phyloP scores from a whole-genome alignment of 225 moss, liverwort and hornwort species.

The Pleurozium schreberi region DNA sequence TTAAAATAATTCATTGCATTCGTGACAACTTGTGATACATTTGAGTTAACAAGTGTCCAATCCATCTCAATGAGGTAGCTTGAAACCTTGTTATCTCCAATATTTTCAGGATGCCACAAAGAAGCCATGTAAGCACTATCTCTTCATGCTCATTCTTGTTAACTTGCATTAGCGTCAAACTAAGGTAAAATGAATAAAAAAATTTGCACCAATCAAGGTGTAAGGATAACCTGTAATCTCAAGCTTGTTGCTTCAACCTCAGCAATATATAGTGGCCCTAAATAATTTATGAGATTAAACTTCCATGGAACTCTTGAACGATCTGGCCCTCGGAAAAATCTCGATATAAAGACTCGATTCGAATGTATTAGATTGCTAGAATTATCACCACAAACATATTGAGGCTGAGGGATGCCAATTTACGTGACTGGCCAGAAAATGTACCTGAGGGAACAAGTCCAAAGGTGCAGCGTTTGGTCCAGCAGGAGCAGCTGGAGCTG shows the following conservation, averaged over 20 bases:
- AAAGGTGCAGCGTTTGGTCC: conserved; percentile 92
- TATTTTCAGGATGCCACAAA: not conserved
- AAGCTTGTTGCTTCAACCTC: not conserved
- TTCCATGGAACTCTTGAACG: not conserved
- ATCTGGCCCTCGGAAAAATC: not conserved
- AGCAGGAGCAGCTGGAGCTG: conserved; percentile 29
- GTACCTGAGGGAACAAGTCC: conserved; percentile 94
- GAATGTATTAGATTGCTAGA: not conserved
- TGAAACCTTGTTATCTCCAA: not conserved
- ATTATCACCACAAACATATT: not conserved
- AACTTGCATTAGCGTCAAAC: not conserved
- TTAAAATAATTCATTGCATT: not conserved
- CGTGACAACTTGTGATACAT: not conserved
- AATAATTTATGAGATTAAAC: not conserved
- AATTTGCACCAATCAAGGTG: not conserved
- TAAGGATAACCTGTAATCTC: not conserved
- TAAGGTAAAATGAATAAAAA: not conserved
- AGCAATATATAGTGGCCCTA: not conserved
- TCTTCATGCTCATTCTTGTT: not conserved
- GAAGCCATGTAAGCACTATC: not conserved
- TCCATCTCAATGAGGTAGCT: not conserved
- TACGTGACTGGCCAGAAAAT: not conserved
- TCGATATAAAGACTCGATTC: not conserved
- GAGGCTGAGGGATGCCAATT: not conserved
- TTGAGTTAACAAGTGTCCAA: not conserved